phyloP scores from a whole-genome alignment of 768 basidiomycete genomes.

The Cyclocybe aegerita region DNA sequence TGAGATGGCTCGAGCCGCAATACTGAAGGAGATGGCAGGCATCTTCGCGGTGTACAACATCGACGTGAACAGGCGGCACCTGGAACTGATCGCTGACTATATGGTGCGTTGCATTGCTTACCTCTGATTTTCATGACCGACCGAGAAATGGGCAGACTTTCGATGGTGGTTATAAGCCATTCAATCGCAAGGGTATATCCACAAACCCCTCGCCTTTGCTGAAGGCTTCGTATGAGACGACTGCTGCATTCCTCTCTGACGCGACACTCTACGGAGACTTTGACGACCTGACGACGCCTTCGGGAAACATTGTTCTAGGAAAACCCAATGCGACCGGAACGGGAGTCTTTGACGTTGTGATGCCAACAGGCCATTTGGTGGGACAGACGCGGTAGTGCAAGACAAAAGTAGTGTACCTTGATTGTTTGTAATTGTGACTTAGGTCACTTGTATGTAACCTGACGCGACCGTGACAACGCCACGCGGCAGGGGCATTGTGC shows the following conservation, averaged over 20 bases:
- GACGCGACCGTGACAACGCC: conserved; percentile 34
- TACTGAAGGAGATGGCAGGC: conserved; percentile 86
- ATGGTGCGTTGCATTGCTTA: conserved; percentile 65
- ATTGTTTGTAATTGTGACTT: conserved; percentile 12
- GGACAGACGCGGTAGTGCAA: conserved; percentile 3
- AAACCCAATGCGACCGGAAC: conserved; percentile 90
- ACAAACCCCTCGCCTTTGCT: conserved; percentile 93
- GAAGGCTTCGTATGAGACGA: conserved; percentile 98
- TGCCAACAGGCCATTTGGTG: conserved; percentile 37
- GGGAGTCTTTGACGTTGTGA: conserved; percentile 87
- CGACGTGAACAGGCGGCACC: conserved; percentile 89
- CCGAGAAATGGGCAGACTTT: conserved; percentile 67
- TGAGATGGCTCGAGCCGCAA: conserved; percentile 91
- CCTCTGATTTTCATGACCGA: background rate
- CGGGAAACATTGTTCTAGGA: conserved; percentile 89
- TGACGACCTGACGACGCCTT: conserved; percentile 88
- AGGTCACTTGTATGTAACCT: conserved; percentile 27
- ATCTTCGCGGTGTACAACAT: conserved; percentile 97
- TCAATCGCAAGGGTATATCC: conserved; percentile 94
- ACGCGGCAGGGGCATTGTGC: conserved; percentile 25
- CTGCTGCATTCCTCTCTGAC: conserved; percentile 89
- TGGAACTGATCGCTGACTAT: conserved; percentile 97
- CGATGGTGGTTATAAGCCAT: conserved; percentile 96
- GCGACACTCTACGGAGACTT: conserved; percentile 95
- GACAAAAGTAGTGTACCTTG: conserved; percentile 18